Evolutionary conservation across 768 basidiomycete genomes (phyloP).

Genomic region (Paxillus involutus): DNA sequence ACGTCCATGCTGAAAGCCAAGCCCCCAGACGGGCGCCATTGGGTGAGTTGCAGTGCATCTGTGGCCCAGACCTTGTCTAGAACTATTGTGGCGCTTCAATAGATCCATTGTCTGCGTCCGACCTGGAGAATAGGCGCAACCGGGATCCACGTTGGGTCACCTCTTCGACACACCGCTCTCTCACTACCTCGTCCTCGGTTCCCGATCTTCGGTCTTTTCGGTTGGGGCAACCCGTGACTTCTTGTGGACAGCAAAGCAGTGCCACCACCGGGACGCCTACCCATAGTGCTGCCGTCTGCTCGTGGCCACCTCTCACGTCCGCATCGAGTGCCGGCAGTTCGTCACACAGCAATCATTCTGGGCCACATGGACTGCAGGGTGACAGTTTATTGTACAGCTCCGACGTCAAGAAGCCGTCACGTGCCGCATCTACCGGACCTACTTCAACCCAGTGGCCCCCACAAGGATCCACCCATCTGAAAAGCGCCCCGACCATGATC

Average conservation of each 20-base stretch:
- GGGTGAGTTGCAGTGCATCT: slow-evolving; percentile 20
- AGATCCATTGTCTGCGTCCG: slow-evolving; percentile 30
- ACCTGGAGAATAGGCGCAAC: slow-evolving; percentile 16
- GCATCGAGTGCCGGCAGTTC: background rate
- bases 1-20: slow-evolving; percentile 8
- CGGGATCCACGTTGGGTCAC: slow-evolving; percentile 1
- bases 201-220: slow-evolving; percentile 13
- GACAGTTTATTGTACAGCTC: slow-evolving; percentile 6
- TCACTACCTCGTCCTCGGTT: slow-evolving; percentile 4
- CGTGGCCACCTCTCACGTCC: slow-evolving; percentile 24
- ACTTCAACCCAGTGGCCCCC: slow-evolving; percentile 12
- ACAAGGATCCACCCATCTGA: background rate
- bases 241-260: slow-evolving; percentile 8
- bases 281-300: slow-evolving; percentile 7
- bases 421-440: slow-evolving; percentile 6
- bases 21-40: slow-evolving; percentile 18
- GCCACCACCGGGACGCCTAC: background rate
- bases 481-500: slow-evolving; percentile 1
- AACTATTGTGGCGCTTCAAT: slow-evolving; percentile 3
- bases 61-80: background rate
- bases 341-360: slow-evolving; percentile 1
- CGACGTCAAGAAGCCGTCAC: slow-evolving; percentile 5
- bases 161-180: slow-evolving; percentile 8
- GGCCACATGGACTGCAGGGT: slow-evolving; percentile 3
- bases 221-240: slow-evolving; percentile 11